phyloP scores from a whole-genome alignment of 1,284 basidiomycete species.

The Moesziomyces sp. region DNA sequence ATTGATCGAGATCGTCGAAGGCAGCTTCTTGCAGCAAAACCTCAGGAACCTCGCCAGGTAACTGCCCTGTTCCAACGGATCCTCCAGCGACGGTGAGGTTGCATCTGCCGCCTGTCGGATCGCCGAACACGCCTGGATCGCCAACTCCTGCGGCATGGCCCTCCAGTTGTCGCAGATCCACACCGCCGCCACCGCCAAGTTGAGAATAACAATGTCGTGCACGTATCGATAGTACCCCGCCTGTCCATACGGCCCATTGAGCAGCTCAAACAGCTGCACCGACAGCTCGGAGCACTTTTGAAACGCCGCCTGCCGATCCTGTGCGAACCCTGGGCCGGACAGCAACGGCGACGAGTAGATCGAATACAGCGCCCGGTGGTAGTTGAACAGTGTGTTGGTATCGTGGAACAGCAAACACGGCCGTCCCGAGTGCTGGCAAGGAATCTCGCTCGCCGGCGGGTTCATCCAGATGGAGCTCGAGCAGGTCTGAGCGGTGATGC shows the following conservation, averaged over 20 bases:
- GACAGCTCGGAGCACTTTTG: slow-evolving; percentile 48
- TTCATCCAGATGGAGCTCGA: slow-evolving; percentile 44
- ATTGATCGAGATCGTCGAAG: slow-evolving; percentile 50
- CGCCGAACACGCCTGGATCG: slow-evolving; percentile 36
- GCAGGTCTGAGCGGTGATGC: slow-evolving; percentile 43
- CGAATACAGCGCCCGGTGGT: slow-evolving; percentile 50
- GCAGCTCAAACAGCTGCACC: slow-evolving; percentile 47
- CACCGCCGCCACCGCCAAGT: slow-evolving; percentile 46
- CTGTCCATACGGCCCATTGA: slow-evolving; percentile 45
- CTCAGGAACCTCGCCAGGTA: slow-evolving; percentile 47
- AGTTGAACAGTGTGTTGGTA: slow-evolving; percentile 53
- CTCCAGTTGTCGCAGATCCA: slow-evolving; percentile 56
- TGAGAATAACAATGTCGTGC: slow-evolving; percentile 53
- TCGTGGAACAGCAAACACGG: slow-evolving; percentile 49
- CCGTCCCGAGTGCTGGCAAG: slow-evolving; percentile 45
- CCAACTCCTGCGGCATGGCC: slow-evolving; percentile 49
- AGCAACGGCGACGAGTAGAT: slow-evolving; percentile 46
- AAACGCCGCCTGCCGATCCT: slow-evolving; percentile 44
- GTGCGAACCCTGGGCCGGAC: slow-evolving; percentile 26
- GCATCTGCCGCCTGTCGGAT: slow-evolving; percentile 48
- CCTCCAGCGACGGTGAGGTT: slow-evolving; percentile 41
- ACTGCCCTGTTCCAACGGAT: slow-evolving; percentile 44
- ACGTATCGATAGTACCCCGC: slow-evolving; percentile 49
- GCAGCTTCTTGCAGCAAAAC: slow-evolving; percentile 52
- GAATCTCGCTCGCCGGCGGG: slow-evolving; percentile 47